Percentiles rank a stretch among this genome's conserved stretches.
These are phyloP conservation scores for Alliaria petiolata DNA, from an alignment of 345 rosid genomes.

Conservation along the genomic window DNA sequence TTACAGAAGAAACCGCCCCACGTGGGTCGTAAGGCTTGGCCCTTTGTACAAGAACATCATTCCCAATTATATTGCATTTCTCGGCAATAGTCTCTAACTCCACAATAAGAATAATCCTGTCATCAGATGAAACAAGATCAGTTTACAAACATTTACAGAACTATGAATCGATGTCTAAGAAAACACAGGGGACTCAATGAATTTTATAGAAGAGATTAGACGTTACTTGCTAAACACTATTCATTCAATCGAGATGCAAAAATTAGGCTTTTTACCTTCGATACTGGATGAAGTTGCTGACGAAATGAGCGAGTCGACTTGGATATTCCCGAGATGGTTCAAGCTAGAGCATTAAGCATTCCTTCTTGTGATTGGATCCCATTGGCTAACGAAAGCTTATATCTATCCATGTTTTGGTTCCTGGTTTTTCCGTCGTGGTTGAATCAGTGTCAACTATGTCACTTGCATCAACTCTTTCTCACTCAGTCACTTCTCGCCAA, in stretches of 20 bases:
- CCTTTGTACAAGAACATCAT: too few relatives aligned
- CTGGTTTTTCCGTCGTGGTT: constrained; percentile 36
- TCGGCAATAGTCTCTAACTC: constrained; percentile 50
- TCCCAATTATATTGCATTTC: constrained; percentile 48
- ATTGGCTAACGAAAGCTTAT: constrained; percentile 57
- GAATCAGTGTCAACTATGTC: constrained; percentile 55
- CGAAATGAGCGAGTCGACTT: constrained; percentile 51
- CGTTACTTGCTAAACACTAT: background rate
- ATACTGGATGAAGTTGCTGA: constrained; percentile 54
- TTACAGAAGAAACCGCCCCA: too few relatives aligned
- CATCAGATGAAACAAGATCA: background rate
- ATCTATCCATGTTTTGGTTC: constrained; percentile 43
- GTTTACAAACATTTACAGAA: background rate
- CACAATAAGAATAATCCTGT: constrained; percentile 70
- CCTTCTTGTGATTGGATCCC: constrained; percentile 59
- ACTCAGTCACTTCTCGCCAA: constrained; percentile 38
- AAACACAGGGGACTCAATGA: too few relatives aligned
- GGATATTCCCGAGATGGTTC: constrained; percentile 47
- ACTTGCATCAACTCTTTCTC: constrained; percentile 63
- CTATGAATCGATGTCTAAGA: too few relatives aligned
- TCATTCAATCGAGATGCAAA: background rate
- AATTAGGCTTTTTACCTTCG: constrained; percentile 51
- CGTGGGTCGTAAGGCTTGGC: too few relatives aligned
- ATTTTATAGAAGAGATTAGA: background rate
- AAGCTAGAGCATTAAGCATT: constrained; percentile 62